Evolutionary conservation across 192 early-diverging fungal species (phyloP), one percentile per base, ranked within the genome.

Genomic region (Ramicandelaber brevisporus): DNA sequence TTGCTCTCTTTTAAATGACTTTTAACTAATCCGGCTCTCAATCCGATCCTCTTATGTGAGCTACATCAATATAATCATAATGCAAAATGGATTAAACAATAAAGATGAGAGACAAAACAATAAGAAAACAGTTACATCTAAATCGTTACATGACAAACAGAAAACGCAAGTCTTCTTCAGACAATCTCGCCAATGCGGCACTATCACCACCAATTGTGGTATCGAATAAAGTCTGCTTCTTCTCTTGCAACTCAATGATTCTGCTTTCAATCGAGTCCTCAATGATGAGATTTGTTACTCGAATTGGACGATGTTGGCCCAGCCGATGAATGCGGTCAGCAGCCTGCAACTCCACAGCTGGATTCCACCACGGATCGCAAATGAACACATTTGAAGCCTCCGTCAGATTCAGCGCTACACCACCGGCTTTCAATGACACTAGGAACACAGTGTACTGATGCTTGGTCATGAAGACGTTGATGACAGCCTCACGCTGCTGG

Each of bases 281-380:
- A 34, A 93, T 79, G 36, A 93, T 78, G 31, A 93, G 51, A 8
- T 78, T 53, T 0, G 78, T 83, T 30, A 86, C 78, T 29, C 73
- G 65, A 43, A 93, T 83, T 1, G 87, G 87, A 14, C 87, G 63
- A 36, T 68, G 58, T 40, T 93, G 87, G 8, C 87, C 87, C 40
- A 93, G 61, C 26, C 83, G 63, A 44, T 88, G 87, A 38, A 93
- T 86, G 14, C 87, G 81, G 36, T 88, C 87, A 70, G 87, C 81
- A 6, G 87, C 87, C 48, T 92, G 81, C 14, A 55, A 40, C 29
- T 53, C 51, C 16, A 63, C 60, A 10, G 62, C 62, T 4, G 68
- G 70, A 23, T 73, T 70, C 69, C 76, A 78, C 50, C 58, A 64
- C 20, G 44, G 46, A 20, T 65, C 62, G 9, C 48, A 65, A 30